Conservation (phyloP, 2,329 filamentous ascomycete genomes). For the Graphilbum ipis-grandicollis region DNA sequence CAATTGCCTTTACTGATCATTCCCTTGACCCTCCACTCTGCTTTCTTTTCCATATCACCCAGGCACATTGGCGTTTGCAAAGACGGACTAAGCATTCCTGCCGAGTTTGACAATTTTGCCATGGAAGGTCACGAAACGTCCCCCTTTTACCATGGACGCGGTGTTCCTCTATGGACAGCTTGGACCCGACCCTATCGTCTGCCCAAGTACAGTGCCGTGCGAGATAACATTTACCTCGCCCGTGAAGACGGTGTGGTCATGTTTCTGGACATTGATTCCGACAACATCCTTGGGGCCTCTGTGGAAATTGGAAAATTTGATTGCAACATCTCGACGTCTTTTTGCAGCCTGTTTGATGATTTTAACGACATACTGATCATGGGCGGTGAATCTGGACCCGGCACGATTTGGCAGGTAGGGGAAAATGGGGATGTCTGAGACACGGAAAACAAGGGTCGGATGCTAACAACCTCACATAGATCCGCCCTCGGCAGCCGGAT, state of each 20-base stretch:
- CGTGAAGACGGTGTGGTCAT: conserved; percentile 74
- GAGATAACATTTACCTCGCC: conserved; percentile 71
- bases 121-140: conserved; percentile 23
- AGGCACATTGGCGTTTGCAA: conserved; percentile 38
- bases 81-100: conserved; percentile 32
- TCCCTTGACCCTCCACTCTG: conserved; percentile 51
- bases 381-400: conserved; percentile 62
- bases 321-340: conserved; percentile 65
- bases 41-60: conserved; percentile 52
- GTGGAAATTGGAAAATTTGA: conserved; percentile 46
- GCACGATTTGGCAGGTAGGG: conserved; percentile 56
- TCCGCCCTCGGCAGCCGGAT: conserved; percentile 27
- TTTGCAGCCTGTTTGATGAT: conserved; percentile 54
- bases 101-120: conserved; percentile 27
- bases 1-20: conserved; percentile 53
- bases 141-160: conserved; percentile 26
- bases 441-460: too few species aligned
- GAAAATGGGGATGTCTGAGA: background rate
- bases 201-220: conserved; percentile 38
- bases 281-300: conserved; percentile 34
- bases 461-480: conserved; percentile 21
- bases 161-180: conserved; percentile 53
- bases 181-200: conserved; percentile 68
- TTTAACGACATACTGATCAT: conserved; percentile 64
- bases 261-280: conserved; percentile 49